Conservation (phyloP, 2,329 filamentous ascomycete species). For the Colletotrichum melonis region DNA sequence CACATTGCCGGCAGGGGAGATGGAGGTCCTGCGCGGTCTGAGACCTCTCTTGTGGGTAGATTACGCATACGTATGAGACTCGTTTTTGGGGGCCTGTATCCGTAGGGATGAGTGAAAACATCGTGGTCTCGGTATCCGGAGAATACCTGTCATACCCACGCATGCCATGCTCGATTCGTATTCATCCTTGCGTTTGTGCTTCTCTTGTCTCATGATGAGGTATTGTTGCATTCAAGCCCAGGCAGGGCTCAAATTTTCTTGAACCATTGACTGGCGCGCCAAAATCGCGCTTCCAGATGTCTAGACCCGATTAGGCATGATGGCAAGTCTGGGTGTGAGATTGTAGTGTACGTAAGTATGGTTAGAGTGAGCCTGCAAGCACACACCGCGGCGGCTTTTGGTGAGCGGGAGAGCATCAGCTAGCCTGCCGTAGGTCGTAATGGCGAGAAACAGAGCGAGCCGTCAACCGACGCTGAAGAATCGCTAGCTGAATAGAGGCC, state of each 20-base stretch:
- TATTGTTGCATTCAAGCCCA: background rate
- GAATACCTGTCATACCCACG: background rate
- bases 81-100: background rate
- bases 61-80: constrained; percentile 13
- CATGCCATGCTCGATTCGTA: background rate
- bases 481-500: constrained; percentile 4
- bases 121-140: background rate
- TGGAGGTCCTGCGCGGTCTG: constrained; percentile 16
- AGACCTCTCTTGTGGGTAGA: constrained; percentile 27
- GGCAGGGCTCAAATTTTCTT: background rate
- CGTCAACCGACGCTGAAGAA: constrained; percentile 25
- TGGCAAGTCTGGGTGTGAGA: background rate
- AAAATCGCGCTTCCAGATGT: background rate
- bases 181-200: background rate
- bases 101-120: background rate
- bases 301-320: constrained; percentile 7
- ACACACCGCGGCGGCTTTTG: background rate
- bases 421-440: constrained; percentile 1
- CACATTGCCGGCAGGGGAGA: constrained; percentile 2
- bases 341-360: background rate
- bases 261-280: background rate
- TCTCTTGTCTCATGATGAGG: background rate
- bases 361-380: background rate
- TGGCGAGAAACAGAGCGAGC: background rate
- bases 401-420: constrained; percentile 11